phyloP scores from a whole-genome alignment of 1,284 basidiomycete genomes.

The Leccinum laetum region DNA sequence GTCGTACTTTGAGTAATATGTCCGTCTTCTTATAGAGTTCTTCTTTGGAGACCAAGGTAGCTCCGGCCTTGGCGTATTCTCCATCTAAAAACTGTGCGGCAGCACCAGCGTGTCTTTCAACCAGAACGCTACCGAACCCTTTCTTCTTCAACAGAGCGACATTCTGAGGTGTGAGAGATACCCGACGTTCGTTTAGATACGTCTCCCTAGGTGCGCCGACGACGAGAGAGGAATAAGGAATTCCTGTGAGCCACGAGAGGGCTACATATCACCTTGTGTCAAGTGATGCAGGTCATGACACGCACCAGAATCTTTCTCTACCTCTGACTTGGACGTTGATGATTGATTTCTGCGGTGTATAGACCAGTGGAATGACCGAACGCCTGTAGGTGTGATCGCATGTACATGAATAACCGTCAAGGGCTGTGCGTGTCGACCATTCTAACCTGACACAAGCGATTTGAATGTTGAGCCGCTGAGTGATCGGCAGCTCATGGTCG shows the following conservation, averaged over 20 bases:
- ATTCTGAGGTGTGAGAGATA: constrained; percentile 79
- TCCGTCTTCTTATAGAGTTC: constrained; percentile 66
- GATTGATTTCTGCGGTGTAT: constrained; percentile 23
- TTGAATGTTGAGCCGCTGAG: constrained; percentile 16
- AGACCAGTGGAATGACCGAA: constrained; percentile 34
- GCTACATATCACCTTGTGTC: constrained; percentile 4
- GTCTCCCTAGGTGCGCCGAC: constrained; percentile 78
- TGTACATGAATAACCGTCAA: constrained; percentile 5
- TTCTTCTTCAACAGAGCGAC: constrained; percentile 75
- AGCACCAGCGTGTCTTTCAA: constrained; percentile 71
- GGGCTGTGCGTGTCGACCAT: background rate
- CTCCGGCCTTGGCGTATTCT: constrained; percentile 77
- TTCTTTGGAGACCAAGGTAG: constrained; percentile 64
- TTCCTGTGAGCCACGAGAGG: constrained; percentile 38
- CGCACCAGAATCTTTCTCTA: constrained; percentile 27
- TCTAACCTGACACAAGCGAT: constrained; percentile 26
- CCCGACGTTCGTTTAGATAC: constrained; percentile 75
- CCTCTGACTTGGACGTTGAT: constrained; percentile 12
- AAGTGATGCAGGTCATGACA: constrained; percentile 1
- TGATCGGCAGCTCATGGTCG: constrained; percentile 23
- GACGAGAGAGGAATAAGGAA: constrained; percentile 71
- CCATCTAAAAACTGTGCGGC: constrained; percentile 79
- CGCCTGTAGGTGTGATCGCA: constrained; percentile 16
- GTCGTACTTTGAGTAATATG: constrained; percentile 81
- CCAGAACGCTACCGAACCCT: constrained; percentile 70